Evolutionary conservation across 2,329 filamentous ascomycete genomes (phyloP).

Genomic region (Botrytis squamosa): DNA sequence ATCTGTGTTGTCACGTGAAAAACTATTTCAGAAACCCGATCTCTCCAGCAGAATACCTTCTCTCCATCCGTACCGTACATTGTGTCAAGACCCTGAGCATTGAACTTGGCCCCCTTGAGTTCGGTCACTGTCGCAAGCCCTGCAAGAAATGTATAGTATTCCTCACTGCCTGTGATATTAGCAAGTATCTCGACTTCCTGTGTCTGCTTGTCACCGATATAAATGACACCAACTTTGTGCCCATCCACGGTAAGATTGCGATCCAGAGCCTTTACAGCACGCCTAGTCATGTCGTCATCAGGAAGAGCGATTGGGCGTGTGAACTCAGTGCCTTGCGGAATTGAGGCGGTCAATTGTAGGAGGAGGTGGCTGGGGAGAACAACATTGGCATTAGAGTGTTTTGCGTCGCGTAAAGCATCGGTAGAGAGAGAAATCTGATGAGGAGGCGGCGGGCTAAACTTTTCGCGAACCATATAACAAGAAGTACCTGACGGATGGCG

Average conservation of each 20-base stretch:
- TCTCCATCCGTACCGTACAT: constrained; percentile 77
- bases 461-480: constrained; percentile 52
- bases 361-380: constrained; percentile 73
- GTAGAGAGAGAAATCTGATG: constrained; percentile 53
- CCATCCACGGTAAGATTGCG: constrained; percentile 87
- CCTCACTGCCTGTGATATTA: constrained; percentile 81
- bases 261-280: constrained; percentile 81
- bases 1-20: constrained; percentile 98
- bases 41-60: constrained; percentile 90
- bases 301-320: constrained; percentile 75
- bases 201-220: constrained; percentile 84
- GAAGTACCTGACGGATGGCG: constrained; percentile 69
- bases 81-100: constrained; percentile 86
- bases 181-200: constrained; percentile 80
- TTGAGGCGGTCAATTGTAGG: constrained; percentile 65
- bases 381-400: constrained; percentile 54
- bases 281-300: constrained; percentile 50
- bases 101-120: constrained; percentile 81
- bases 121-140: constrained; percentile 78
- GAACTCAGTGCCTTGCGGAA: constrained; percentile 55
- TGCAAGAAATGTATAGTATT: constrained; percentile 83
- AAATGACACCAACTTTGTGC: constrained; percentile 93
- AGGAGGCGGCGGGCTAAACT: constrained; percentile 56
- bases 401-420: constrained; percentile 50
- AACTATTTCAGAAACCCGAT: constrained; percentile 90